These are phyloP conservation scores for Ciborinia camelliae DNA, from an alignment of 2,329 filamentous ascomycete genomes.

Conservation along the genomic window DNA sequence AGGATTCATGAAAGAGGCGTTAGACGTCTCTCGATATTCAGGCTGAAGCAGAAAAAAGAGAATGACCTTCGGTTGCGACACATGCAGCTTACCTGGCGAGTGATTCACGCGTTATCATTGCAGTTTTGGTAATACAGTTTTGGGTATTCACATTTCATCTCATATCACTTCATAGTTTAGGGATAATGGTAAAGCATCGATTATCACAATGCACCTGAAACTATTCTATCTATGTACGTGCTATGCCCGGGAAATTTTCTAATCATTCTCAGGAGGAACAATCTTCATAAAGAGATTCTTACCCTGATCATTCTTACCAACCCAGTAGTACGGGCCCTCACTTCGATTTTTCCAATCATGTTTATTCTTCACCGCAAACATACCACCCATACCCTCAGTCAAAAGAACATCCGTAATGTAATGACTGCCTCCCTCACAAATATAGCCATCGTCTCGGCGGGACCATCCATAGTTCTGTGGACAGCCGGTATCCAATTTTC, in stretches of 20 bases:
- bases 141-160: too few species aligned
- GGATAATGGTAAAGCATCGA: neutral
- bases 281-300: conserved; percentile 9
- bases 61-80: neutral
- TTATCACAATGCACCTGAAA: neutral
- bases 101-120: neutral
- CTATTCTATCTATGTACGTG: neutral
- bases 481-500: conserved; percentile 16
- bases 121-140: too few species aligned
- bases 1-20: too few species aligned
- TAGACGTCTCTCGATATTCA: neutral
- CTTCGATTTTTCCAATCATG: conserved; percentile 14
- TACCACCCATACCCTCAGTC: conserved; percentile 25
- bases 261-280: neutral
- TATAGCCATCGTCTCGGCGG: conserved; percentile 24
- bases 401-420: conserved; percentile 27
- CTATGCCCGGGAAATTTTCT: fast-evolving
- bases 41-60: neutral
- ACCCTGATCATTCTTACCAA: neutral
- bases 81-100: neutral
- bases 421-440: conserved; percentile 24
- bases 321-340: conserved; percentile 13
- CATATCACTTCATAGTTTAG: neutral
- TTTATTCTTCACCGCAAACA: conserved; percentile 17
- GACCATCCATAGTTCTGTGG: conserved; percentile 18